Base-by-base conservation (phyloP, 306 rosid genomes). In the Vigna nakashimae region DNA sequence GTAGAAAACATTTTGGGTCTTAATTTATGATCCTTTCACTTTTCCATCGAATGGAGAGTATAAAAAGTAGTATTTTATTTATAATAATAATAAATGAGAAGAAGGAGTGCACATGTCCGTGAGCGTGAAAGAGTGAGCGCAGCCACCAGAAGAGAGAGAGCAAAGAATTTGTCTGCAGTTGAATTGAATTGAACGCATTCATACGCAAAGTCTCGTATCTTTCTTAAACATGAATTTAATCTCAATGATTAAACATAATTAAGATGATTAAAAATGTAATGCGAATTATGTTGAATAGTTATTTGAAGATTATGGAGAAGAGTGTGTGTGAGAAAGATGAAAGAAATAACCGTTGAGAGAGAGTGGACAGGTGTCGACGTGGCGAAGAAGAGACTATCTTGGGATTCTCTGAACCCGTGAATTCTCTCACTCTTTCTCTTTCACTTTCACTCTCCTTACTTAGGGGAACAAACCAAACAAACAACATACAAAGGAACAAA, bases 291-390 rank as follows among this genome's bases (percentile, higher is more conserved):
- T 26, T 26, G 28, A 43, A 43, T 0, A 43, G 14, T 34, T 20
- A 36, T 38, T 4, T 3, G 16, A 26, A 55, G 15, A 55, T 9
- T 62, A 34, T 62, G 68, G 14, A 34, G 12, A 62, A 14, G 66
- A 14, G 34, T 2, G 34, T 26, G 38, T 28, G 11, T 28, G 32
- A 14, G 38, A 59, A 59, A 9, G 30, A 59, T 28, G 65, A 28
- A 59, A 80, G 84, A 93, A 82, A 75, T 79, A 77, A 88, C 96
- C 96, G 99, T 92, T 91, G 75, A 2, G 51, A 34, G 38, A 0
- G 4, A 46, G 32, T 34, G 66, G 42, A 88, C 86, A 91, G 88
- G 92, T 92, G 96, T 80, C 88, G 4, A 1, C 18, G 9, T 45
- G 20, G 34, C 65, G 1, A 74, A 58, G 89, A 91, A 89, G 82